Evolutionary conservation across 2,329 filamentous ascomycete genomes (phyloP).

Genomic region (Pseudopyrenochaeta lycopersici): DNA sequence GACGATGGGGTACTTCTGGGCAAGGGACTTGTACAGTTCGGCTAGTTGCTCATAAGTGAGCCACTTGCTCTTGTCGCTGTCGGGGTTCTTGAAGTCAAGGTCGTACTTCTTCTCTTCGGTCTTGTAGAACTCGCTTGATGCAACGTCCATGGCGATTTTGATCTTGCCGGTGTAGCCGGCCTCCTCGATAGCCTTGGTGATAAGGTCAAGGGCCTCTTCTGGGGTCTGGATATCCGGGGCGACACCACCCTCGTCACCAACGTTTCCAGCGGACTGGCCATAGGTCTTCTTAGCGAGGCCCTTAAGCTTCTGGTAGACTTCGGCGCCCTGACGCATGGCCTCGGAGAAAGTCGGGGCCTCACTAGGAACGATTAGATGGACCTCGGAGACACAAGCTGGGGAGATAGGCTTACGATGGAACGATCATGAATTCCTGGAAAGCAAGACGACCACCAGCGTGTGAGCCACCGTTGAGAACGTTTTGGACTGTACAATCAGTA

Average conservation of each 20-base stretch:
- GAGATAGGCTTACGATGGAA: constrained; percentile 53
- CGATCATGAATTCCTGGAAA: constrained; percentile 68
- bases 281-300: constrained; percentile 98
- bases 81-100: constrained; percentile 99
- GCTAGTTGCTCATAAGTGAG: constrained; percentile 98
- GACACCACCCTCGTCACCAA: constrained; percentile 99
- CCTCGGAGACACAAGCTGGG: constrained; percentile 1
- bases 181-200: constrained; percentile 91
- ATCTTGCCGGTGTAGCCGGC: constrained; percentile 96
- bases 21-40: constrained; percentile 85
- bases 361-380: constrained; percentile 53
- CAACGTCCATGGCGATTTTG: constrained; percentile 99
- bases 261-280: constrained; percentile 97
- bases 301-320: constrained; percentile 99
- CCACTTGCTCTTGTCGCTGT: constrained; percentile 96
- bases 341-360: constrained; percentile 91
- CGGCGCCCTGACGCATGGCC: constrained; percentile 93
- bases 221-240: constrained; percentile 98
- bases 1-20: constrained; percentile 97
- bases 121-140: constrained; percentile 99
- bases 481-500: constrained; percentile 44
- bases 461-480: constrained; percentile 75
- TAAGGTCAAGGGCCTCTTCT: constrained; percentile 96
- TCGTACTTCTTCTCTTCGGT: constrained; percentile 97
- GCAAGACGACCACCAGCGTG: constrained; percentile 91